These are phyloP conservation scores for Eragrostis nindensis DNA, from an alignment of 176 grass and related monocot genomes.

Conservation along the genomic window DNA sequence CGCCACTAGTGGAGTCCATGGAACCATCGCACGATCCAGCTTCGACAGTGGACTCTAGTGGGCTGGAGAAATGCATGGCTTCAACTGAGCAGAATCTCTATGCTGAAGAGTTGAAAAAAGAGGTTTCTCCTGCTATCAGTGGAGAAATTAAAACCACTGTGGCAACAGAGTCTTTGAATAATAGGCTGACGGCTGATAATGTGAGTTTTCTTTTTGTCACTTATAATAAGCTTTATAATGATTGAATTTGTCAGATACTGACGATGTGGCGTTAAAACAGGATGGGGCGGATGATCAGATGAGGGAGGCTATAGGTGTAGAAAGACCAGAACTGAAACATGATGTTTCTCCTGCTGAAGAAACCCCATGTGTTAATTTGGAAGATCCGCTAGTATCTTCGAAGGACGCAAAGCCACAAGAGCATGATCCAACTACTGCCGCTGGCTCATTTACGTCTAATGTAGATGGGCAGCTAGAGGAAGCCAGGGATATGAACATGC, in stretches of 20 bases:
- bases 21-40: neutral
- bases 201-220: slow-evolving; percentile 21
- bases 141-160: neutral
- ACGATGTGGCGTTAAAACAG: slow-evolving; percentile 24
- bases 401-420: neutral
- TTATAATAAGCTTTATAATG: neutral
- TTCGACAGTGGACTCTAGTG: neutral
- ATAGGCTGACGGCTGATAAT: neutral
- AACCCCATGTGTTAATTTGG: neutral
- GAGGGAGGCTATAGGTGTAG: neutral
- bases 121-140: neutral
- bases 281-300: neutral
- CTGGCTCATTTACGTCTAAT: neutral
- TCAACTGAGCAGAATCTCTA: neutral
- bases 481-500: neutral
- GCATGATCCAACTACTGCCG: neutral
- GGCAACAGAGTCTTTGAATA: neutral
- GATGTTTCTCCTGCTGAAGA: neutral
- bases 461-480: neutral
- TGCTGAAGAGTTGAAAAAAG: neutral
- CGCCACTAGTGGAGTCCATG: neutral
- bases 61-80: neutral
- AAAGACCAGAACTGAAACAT: slow-evolving; percentile 12
- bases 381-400: neutral
- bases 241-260: neutral